Percentiles rank a stretch among this genome's conserved stretches.
Conservation (phyloP, 2,329 filamentous ascomycete genomes). For the Botryotinia convoluta region DNA sequence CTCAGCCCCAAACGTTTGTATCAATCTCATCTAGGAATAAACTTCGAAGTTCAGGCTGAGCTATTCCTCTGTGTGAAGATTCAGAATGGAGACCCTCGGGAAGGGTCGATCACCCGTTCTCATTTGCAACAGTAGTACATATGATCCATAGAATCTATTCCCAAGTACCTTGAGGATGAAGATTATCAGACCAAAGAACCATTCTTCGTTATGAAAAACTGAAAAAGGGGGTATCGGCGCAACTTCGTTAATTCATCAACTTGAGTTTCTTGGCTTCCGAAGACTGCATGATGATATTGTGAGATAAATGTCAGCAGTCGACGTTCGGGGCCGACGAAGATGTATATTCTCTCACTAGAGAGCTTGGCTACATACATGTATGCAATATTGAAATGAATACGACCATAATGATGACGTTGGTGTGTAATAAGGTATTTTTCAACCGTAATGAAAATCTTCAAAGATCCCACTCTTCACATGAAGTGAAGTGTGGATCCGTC, state of each 20-base stretch:
- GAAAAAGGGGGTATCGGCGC: not conserved
- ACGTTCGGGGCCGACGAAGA: not conserved
- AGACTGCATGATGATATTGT: conserved; percentile 6
- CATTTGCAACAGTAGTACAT: not conserved
- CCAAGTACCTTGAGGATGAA: not conserved
- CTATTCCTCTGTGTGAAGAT: not conserved
- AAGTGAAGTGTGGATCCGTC: conserved; percentile 1
- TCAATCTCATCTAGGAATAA: not conserved
- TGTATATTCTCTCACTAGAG: conserved; percentile 16
- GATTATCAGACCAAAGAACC: not conserved
- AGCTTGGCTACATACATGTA: conserved; percentile 15
- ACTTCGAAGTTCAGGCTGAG: not conserved
- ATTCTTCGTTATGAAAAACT: not conserved
- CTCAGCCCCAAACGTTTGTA: not conserved
- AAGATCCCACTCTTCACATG: conserved; percentile 11
- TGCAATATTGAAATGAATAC: not conserved
- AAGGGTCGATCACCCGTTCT: conserved; percentile 3
- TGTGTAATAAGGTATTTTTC: not conserved
- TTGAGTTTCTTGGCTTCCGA: conserved; percentile 17
- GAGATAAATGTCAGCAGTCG: not conserved
- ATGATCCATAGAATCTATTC: not conserved
- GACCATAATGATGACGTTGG: not conserved
- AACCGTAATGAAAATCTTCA: conserved; percentile 8
- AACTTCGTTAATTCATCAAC: conserved; percentile 8
- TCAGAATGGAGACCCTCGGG: not conserved